Conservation (phyloP, 208 protist species). For the Acanthamoeba healyi region DNA sequence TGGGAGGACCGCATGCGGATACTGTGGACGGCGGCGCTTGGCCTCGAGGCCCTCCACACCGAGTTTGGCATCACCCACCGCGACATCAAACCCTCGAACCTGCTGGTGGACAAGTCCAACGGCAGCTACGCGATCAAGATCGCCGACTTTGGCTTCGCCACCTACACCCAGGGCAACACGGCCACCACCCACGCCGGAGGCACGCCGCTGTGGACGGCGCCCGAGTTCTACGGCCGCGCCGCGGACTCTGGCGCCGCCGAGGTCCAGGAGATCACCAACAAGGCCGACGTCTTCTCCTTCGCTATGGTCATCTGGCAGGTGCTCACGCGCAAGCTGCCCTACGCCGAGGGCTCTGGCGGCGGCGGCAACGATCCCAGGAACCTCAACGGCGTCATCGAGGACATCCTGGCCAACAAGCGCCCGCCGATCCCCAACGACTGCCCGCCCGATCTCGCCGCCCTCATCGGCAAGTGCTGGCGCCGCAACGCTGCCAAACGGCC, state of each 20-base stretch:
- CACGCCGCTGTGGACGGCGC: conserved; percentile 6
- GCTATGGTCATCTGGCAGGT: conserved; percentile 1
- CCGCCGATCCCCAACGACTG: conserved; percentile 7
- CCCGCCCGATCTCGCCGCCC: not conserved
- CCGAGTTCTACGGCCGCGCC: not conserved
- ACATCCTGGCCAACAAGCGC: not conserved
- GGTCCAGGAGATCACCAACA: not conserved
- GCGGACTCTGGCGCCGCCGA: conserved; percentile 27
- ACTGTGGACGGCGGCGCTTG: not conserved
- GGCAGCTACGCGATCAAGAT: conserved; percentile 5
- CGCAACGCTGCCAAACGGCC: not conserved
- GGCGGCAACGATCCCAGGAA: not conserved
- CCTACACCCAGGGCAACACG: not conserved
- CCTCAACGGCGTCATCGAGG: not conserved
- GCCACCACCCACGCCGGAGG: not conserved
- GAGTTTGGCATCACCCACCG: conserved; percentile 3
- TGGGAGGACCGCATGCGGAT: not conserved
- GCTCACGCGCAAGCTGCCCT: conserved; percentile 11
- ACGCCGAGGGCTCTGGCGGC: too few relatives aligned
- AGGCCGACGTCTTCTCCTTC: conserved; percentile 9
- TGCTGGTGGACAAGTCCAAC: not conserved
- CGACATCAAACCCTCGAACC: not conserved
- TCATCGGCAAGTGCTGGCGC: conserved; percentile 7
- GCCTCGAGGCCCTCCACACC: not conserved
- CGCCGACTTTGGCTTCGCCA: not conserved